phyloP scores from a whole-genome alignment of 78 protist species.

The Bigelowiella natans region DNA sequence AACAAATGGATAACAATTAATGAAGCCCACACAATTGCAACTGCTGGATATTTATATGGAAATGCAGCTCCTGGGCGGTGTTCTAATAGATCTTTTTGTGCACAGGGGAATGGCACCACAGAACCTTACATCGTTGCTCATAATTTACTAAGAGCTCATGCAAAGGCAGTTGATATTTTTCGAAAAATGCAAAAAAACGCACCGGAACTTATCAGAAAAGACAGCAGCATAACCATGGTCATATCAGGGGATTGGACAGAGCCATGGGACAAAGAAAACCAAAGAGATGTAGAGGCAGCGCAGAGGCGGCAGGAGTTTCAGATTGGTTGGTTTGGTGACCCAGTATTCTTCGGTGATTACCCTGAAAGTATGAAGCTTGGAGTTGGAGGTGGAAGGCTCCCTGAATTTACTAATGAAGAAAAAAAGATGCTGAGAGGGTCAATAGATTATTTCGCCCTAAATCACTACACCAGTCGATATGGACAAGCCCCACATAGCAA shows the following conservation, averaged over 20 bases:
- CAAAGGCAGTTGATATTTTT: conserved; percentile 10
- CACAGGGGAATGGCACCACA: neutral
- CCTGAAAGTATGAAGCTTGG: conserved; percentile 15
- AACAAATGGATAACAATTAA: conserved; percentile 47
- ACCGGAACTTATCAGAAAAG: neutral
- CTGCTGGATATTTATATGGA: too few relatives aligned
- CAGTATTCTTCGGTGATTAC: conserved; percentile 31
- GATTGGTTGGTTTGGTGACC: conserved; percentile 30
- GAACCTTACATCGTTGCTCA: conserved; percentile 34
- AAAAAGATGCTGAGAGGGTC: neutral
- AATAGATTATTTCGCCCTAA: conserved; percentile 43
- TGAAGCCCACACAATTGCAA: conserved; percentile 29
- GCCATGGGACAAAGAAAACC: neutral
- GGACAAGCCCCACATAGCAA: neutral
- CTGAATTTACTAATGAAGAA: neutral
- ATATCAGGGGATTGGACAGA: neutral
- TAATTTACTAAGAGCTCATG: conserved; percentile 27
- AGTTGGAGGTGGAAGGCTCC: too few relatives aligned
- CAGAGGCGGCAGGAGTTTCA: conserved; percentile 18
- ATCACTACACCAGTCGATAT: conserved; percentile 36
- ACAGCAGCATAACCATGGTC: neutral
- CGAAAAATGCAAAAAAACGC: neutral
- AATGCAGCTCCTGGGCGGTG: conserved; percentile 25
- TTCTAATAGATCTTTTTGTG: neutral
- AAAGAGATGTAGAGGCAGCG: conserved; percentile 31